phyloP scores from a whole-genome alignment of 2,329 filamentous ascomycete genomes.

The Dendrostoma leiphaemia region DNA sequence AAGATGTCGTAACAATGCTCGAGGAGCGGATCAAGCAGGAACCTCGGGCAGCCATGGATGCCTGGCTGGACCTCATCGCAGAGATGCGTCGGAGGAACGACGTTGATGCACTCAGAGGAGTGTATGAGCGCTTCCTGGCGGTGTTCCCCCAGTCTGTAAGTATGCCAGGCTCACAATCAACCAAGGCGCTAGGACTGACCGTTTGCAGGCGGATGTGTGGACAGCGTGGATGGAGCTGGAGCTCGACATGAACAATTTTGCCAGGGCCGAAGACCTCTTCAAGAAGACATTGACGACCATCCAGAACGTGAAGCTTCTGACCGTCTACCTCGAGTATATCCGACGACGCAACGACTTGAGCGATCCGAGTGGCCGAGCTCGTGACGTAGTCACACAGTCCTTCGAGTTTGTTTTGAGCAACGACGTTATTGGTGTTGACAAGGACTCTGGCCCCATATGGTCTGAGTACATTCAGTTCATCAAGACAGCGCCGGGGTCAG shows the following conservation, averaged over 20 bases:
- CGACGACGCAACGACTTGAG: conserved; percentile 87
- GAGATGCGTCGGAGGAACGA: conserved; percentile 82
- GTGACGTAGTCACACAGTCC: conserved; percentile 76
- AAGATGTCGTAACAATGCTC: conserved; percentile 38
- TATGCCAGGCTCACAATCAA: conserved; percentile 25
- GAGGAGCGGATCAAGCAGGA: conserved; percentile 93
- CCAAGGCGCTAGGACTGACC: conserved; percentile 19
- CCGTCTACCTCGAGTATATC: conserved; percentile 91
- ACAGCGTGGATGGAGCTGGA: conserved; percentile 87
- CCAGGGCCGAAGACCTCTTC: conserved; percentile 80
- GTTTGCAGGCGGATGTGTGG: conserved; percentile 83
- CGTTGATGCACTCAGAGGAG: conserved; percentile 73
- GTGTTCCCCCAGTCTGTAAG: conserved; percentile 90
- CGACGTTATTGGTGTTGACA: conserved; percentile 73
- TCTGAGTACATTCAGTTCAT: conserved; percentile 93
- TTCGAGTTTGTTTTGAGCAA: conserved; percentile 92
- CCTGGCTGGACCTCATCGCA: conserved; percentile 84
- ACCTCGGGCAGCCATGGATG: conserved; percentile 85
- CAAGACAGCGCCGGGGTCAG: conserved; percentile 78
- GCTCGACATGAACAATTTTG: conserved; percentile 78
- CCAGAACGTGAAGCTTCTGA: conserved; percentile 85
- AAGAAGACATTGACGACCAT: conserved; percentile 74
- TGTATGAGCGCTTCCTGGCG: conserved; percentile 83
- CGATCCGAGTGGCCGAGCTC: conserved; percentile 73
- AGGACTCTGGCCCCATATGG: conserved; percentile 88